A percentile compares a stretch with the other conserved stretches of the same genome.
Conservation (phyloP, 345 rosid genomes). For the Syzygium grande region DNA sequence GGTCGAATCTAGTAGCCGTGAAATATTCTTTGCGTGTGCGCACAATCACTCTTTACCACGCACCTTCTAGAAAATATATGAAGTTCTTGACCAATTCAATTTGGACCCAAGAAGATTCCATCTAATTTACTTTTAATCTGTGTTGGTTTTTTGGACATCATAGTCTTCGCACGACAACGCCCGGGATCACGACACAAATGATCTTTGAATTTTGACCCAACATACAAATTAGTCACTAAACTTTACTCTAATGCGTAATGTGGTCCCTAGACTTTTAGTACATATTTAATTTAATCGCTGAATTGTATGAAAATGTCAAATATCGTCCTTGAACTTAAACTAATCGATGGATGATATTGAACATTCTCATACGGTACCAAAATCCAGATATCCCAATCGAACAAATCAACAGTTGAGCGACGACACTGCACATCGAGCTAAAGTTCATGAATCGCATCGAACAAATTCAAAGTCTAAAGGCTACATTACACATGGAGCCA, state of each 20-base stretch:
- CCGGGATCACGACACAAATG: background rate
- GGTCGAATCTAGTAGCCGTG: fast-evolving
- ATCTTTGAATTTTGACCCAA: too few relatives aligned
- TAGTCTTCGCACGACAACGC: background rate
- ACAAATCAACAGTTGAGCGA: fast-evolving
- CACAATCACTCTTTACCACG: background rate
- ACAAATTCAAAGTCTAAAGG: background rate
- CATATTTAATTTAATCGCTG: fast-evolving
- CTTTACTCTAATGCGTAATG: fast-evolving
- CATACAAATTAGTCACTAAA: background rate
- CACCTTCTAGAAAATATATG: background rate
- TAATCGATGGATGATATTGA: too few relatives aligned
- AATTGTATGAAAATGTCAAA: too few relatives aligned
- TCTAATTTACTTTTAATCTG: background rate
- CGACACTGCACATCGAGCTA: fast-evolving
- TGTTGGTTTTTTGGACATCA: background rate
- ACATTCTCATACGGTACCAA: background rate
- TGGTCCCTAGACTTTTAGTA: fast-evolving
- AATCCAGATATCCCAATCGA: fast-evolving
- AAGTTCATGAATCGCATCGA: fast-evolving
- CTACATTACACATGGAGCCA: fast-evolving
- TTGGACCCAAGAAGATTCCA: background rate
- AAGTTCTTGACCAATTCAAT: background rate
- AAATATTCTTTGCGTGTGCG: background rate
- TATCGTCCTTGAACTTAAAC: too few relatives aligned